Conservation (phyloP, 345 rosid genomes). For the Cardamine occulta region DNA sequence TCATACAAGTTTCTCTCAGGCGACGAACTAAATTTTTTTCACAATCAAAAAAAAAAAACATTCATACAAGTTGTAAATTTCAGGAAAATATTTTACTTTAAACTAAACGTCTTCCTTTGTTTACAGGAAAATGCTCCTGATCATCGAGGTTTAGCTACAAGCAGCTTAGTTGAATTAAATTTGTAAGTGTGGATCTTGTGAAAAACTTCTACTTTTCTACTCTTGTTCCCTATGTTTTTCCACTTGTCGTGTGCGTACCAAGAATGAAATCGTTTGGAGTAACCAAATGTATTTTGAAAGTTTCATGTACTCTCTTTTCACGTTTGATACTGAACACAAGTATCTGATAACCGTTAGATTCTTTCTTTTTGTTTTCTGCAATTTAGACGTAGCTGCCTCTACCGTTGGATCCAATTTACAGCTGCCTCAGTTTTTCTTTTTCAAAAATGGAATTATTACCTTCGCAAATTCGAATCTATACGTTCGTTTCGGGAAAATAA, state of each 20-base stretch:
- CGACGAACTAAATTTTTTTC: too few relatives aligned
- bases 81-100: not conserved
- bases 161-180: not conserved
- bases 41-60: too few relatives aligned
- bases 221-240: not conserved
- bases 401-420: too few relatives aligned
- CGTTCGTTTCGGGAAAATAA: too few relatives aligned
- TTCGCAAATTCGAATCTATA: too few relatives aligned
- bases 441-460: too few relatives aligned
- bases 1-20: not conserved
- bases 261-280: not conserved
- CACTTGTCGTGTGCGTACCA: not conserved
- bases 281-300: not conserved
- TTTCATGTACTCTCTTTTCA: not conserved
- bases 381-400: too few relatives aligned
- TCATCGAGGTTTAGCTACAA: conserved; percentile 8
- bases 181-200: not conserved
- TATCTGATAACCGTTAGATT: too few relatives aligned
- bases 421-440: too few relatives aligned
- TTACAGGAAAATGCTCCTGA: conserved; percentile 33
- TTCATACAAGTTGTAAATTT: conserved; percentile 1
- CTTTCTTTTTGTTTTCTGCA: too few relatives aligned
- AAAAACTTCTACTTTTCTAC: not conserved
- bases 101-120: not conserved
- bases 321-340: not conserved